Evolutionary conservation across 768 basidiomycete species (phyloP).

Genomic region (Gymnopilus junonius): DNA sequence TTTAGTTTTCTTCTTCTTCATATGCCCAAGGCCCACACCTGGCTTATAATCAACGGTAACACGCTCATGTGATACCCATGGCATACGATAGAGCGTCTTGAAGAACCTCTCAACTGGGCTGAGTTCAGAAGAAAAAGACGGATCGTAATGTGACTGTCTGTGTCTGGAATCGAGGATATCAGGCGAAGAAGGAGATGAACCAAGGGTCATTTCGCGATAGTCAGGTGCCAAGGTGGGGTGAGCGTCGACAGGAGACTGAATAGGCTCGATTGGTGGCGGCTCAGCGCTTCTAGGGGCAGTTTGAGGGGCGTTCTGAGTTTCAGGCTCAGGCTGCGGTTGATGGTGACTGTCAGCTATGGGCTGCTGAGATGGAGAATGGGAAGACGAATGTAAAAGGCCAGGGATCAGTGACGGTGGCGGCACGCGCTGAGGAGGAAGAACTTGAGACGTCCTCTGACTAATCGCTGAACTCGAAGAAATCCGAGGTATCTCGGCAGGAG

Average conservation of each 20-base stretch:
- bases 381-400: conserved; percentile 8
- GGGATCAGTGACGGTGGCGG: conserved; percentile 11
- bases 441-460: conserved; percentile 13
- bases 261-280: conserved; percentile 2
- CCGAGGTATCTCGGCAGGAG: conserved; percentile 5
- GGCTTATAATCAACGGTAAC: conserved; percentile 53
- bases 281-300: conserved; percentile 9
- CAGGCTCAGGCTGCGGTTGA: background rate
- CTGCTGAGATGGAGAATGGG: background rate
- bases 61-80: conserved; percentile 49
- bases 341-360: background rate
- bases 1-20: conserved; percentile 24
- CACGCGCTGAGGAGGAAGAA: background rate
- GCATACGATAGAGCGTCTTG: conserved; percentile 43
- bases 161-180: conserved; percentile 13
- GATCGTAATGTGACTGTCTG: conserved; percentile 33
- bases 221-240: conserved; percentile 37
- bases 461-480: conserved; percentile 3
- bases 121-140: conserved; percentile 41
- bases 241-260: conserved; percentile 36
- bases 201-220: conserved; percentile 42
- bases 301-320: background rate
- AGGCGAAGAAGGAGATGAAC: conserved; percentile 25
- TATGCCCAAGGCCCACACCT: conserved; percentile 25
- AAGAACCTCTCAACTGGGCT: conserved; percentile 48